A percentile compares a stretch with the other conserved stretches of the same genome.
Conservation (phyloP, 2,329 filamentous ascomycete species). For the Parasarocladium wereldwijsianum region DNA sequence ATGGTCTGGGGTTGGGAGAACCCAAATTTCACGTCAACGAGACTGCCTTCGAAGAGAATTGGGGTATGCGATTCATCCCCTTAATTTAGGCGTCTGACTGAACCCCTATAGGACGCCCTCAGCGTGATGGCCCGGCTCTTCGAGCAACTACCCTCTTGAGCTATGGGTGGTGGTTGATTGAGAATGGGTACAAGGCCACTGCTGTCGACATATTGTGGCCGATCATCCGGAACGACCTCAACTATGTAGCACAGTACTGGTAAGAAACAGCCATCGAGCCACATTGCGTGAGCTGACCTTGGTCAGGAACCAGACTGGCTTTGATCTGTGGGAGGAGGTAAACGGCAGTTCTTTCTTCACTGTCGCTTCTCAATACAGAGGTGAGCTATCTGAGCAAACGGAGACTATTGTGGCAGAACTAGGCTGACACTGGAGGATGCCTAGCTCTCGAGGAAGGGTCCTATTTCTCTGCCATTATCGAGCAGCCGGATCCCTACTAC, state of each 20-base stretch:
- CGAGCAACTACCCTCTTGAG: constrained; percentile 58
- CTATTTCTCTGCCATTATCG: constrained; percentile 47
- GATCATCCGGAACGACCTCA: constrained; percentile 59
- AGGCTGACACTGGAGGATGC: not conserved
- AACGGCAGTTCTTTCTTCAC: constrained; percentile 70
- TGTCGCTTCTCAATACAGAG: constrained; percentile 51
- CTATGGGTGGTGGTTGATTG: constrained; percentile 59
- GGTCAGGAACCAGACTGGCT: constrained; percentile 40
- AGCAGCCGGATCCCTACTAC: constrained; percentile 44
- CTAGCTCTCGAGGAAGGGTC: constrained; percentile 50
- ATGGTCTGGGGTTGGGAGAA: constrained; percentile 48
- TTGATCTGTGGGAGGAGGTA: constrained; percentile 77
- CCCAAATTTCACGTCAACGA: constrained; percentile 57
- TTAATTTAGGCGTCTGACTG: constrained; percentile 6
- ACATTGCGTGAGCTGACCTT: constrained; percentile 1
- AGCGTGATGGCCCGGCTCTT: constrained; percentile 66
- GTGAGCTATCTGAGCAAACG: constrained; percentile 26
- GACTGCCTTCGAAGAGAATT: constrained; percentile 48
- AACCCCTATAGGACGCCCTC: constrained; percentile 42
- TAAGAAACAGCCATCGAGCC: constrained; percentile 9
- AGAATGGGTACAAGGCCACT: constrained; percentile 45
- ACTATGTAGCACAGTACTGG: constrained; percentile 63
- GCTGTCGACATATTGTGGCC: constrained; percentile 52
- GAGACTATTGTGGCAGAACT: too few relatives aligned
- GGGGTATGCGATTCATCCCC: constrained; percentile 33